Conservation (phyloP, 352 stramenopile species). For the Pythium inflatum region DNA sequence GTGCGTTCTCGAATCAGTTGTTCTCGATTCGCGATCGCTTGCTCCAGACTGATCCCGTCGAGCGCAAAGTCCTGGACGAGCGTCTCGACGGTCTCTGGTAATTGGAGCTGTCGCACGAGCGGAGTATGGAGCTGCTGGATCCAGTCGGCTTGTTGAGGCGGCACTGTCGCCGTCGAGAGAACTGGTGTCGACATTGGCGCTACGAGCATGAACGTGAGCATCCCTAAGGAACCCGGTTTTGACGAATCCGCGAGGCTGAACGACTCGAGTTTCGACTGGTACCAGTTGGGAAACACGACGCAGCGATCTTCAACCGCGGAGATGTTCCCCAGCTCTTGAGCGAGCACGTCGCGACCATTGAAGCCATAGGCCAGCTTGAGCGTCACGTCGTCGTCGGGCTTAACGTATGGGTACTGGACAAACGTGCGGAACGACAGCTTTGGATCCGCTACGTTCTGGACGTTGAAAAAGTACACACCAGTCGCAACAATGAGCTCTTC, state of each 20-base stretch:
- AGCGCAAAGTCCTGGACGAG: background rate
- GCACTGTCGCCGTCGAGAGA: background rate
- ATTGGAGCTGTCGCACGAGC: background rate
- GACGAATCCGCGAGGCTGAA: constrained; percentile 32
- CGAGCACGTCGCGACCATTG: background rate
- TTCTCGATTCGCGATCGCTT: too few relatives aligned
- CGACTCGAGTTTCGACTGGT: constrained; percentile 35
- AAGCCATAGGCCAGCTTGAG: constrained; percentile 25
- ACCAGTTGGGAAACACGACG: constrained; percentile 41
- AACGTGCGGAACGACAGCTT: constrained; percentile 32
- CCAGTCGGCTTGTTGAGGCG: background rate
- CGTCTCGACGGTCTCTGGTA: background rate
- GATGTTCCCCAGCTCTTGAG: constrained; percentile 32
- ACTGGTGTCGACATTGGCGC: background rate
- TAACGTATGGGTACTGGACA: constrained; percentile 15
- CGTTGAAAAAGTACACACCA: constrained; percentile 38
- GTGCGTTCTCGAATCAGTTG: too few relatives aligned
- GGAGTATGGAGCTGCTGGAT: background rate
- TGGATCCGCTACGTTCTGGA: constrained; percentile 36
- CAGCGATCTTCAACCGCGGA: constrained; percentile 19
- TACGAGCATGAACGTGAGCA: constrained; percentile 24
- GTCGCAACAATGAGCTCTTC: constrained; percentile 35
- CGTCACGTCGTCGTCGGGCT: constrained; percentile 17
- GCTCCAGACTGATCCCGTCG: too few relatives aligned
- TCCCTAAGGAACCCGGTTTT: constrained; percentile 31